Evolutionary conservation across 768 basidiomycete species (phyloP).

Genomic region (Lentinula sp.): DNA sequence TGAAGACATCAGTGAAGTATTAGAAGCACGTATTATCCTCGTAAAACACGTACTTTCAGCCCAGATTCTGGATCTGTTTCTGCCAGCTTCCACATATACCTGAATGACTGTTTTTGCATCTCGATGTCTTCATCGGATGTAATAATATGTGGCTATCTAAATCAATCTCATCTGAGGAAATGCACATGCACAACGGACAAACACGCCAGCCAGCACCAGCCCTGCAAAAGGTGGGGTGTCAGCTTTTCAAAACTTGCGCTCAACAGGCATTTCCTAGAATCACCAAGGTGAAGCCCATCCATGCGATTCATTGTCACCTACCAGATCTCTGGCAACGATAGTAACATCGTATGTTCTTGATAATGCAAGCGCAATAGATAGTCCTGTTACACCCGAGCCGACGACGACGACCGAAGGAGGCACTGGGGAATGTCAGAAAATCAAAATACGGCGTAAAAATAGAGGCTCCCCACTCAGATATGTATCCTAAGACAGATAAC

Average conservation of each 20-base stretch:
- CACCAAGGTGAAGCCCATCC: conserved; percentile 7
- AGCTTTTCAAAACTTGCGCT: neutral
- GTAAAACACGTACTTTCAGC: neutral
- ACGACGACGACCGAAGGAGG: neutral
- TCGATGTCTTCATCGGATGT: neutral
- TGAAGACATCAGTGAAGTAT: neutral
- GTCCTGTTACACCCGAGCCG: conserved; percentile 2
- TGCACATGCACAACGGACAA: neutral
- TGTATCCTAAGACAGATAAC: too few species aligned
- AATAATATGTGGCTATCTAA: neutral
- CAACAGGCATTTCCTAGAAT: neutral
- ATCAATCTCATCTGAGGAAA: neutral
- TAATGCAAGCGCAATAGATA: conserved; percentile 4
- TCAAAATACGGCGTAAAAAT: too few species aligned
- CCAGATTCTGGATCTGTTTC: neutral
- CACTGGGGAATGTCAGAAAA: neutral
- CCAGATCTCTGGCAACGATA: conserved; percentile 1
- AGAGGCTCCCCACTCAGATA: too few species aligned
- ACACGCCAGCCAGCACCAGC: conserved; percentile 5
- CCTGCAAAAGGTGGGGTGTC: neutral
- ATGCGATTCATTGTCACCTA: conserved; percentile 6
- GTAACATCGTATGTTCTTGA: conserved; percentile 6
- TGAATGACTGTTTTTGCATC: conserved; percentile 4
- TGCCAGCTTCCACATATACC: conserved; percentile 5
- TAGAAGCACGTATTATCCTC: neutral